These are phyloP conservation scores for Colletotrichum limetticola DNA, from an alignment of 2,329 filamentous ascomycete genomes.

Conservation along the genomic window DNA sequence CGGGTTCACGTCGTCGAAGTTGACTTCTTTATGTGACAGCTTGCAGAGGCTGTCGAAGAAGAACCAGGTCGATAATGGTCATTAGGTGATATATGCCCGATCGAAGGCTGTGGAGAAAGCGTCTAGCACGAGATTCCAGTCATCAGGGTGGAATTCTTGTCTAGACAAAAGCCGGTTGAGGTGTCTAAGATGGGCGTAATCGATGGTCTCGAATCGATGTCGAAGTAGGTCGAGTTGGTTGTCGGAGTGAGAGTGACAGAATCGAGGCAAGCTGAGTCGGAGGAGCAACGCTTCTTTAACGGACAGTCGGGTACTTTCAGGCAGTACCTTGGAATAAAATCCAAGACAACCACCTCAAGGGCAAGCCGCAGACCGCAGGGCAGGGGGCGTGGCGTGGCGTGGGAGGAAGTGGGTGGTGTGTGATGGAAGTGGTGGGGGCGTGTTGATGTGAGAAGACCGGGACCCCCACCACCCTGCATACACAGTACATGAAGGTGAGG, in stretches of 20 bases:
- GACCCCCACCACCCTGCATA: too few relatives aligned
- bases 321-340: conserved; percentile 12
- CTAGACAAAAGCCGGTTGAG: conserved; percentile 1
- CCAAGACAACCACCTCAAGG: conserved; percentile 5
- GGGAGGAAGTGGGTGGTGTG: conserved; percentile 13
- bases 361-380: conserved; percentile 10
- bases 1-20: conserved; percentile 2
- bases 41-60: conserved; percentile 33
- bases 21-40: conserved; percentile 30
- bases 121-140: conserved; percentile 23
- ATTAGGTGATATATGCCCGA: conserved; percentile 19
- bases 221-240: neutral
- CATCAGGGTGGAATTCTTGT: conserved; percentile 16
- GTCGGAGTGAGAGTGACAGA: neutral
- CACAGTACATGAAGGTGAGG: too few relatives aligned
- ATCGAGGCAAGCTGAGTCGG: conserved; percentile 6
- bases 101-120: conserved; percentile 8
- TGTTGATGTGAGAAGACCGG: neutral
- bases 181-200: neutral
- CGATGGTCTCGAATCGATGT: neutral
- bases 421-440: neutral
- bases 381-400: conserved; percentile 21
- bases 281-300: conserved; percentile 35
- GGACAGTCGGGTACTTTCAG: conserved; percentile 20
- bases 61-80: conserved; percentile 27